Evolutionary conservation across 1,284 basidiomycete species (phyloP).

Genomic region (Ustilago curta): DNA sequence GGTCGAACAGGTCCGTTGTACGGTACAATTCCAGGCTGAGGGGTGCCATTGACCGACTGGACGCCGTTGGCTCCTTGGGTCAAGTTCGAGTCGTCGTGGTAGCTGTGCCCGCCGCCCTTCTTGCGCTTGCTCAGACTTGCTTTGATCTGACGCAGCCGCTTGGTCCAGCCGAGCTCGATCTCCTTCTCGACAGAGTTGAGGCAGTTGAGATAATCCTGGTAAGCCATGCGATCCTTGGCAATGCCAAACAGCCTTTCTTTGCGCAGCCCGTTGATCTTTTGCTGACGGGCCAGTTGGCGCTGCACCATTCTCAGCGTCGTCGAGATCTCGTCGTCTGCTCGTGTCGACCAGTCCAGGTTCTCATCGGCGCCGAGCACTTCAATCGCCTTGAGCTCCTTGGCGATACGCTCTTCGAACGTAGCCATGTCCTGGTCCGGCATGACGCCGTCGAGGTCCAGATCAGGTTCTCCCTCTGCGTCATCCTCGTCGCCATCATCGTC

Average conservation of each 20-base stretch:
- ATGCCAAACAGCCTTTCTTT: conserved; percentile 79
- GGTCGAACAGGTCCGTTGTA: conserved; percentile 59
- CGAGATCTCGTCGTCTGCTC: conserved; percentile 86
- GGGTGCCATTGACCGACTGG: conserved; percentile 33
- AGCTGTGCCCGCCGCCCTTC: conserved; percentile 49
- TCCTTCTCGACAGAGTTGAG: conserved; percentile 66
- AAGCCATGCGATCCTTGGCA: conserved; percentile 87
- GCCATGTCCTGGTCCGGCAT: conserved; percentile 70
- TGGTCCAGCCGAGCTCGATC: conserved; percentile 66
- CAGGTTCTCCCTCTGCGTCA: conserved; percentile 49
- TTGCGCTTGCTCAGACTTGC: conserved; percentile 65
- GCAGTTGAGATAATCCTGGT: conserved; percentile 73
- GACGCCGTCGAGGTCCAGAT: conserved; percentile 29
- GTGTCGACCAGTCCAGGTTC: conserved; percentile 64
- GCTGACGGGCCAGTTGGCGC: conserved; percentile 80
- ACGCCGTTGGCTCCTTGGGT: conserved; percentile 36
- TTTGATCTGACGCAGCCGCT: conserved; percentile 64
- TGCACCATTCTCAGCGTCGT: conserved; percentile 89
- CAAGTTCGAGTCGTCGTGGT: conserved; percentile 37
- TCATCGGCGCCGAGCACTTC: conserved; percentile 72
- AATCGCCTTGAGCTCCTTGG: conserved; percentile 72
- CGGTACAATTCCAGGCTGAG: conserved; percentile 28
- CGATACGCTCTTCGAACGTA: conserved; percentile 73
- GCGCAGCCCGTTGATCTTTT: conserved; percentile 84
- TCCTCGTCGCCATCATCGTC: conserved; percentile 44